Evolutionary conservation across 1,139 yeast species (phyloP).

Genomic region (Candida gigantensis): DNA sequence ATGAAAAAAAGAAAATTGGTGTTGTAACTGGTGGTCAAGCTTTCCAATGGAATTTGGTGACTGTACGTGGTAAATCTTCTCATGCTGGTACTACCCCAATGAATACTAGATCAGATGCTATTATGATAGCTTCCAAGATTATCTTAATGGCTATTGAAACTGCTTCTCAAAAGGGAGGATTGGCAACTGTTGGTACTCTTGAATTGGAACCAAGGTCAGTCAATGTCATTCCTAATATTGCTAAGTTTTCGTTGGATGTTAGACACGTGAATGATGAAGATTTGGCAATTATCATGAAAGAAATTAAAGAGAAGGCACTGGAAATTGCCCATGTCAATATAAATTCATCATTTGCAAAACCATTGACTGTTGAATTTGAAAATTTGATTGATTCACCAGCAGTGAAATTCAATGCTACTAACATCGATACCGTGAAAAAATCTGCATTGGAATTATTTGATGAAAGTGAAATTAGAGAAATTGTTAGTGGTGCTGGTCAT

Average conservation of each 20-base stretch:
- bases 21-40: conserved; percentile 70
- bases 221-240: conserved; percentile 66
- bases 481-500: conserved; percentile 74
- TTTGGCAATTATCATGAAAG: conserved; percentile 40
- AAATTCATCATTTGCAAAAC: conserved; percentile 17
- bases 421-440: conserved; percentile 51
- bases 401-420: conserved; percentile 51
- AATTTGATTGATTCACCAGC: conserved; percentile 53
- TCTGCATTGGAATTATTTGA: conserved; percentile 55
- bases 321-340: conserved; percentile 17
- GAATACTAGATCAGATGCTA: conserved; percentile 59
- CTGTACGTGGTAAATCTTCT: conserved; percentile 59
- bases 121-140: conserved; percentile 58
- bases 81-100: conserved; percentile 82
- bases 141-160: conserved; percentile 57
- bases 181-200: conserved; percentile 61
- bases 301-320: conserved; percentile 37
- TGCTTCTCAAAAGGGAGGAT: conserved; percentile 52
- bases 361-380: conserved; percentile 38
- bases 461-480: conserved; percentile 38
- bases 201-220: conserved; percentile 59
- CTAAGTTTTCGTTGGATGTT: conserved; percentile 56
- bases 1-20: conserved; percentile 56
- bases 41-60: conserved; percentile 59
- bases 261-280: conserved; percentile 55